Evolutionary conservation across 495 filamentous ascomycete species (phyloP), one percentile per base, ranked within the genome.

Genomic region (Penicillium coffeae): DNA sequence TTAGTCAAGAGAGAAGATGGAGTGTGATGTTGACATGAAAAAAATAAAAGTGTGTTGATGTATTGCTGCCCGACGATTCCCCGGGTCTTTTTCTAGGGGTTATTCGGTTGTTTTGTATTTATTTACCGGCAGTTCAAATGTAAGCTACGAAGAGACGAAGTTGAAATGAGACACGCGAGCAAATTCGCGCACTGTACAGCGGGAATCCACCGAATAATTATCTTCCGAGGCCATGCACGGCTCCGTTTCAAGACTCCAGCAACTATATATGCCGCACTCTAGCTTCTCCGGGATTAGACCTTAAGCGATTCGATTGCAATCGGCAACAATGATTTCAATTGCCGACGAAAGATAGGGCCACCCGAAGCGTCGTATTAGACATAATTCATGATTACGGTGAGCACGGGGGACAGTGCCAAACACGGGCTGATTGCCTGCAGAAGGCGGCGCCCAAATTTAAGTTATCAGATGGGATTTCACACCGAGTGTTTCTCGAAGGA

Each of bases 1-100:
- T 51, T 68, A 42, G 55, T 77, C 50, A 76, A 71, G 37, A 66
- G 75, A n/a, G 63, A 66, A 5, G 48, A 38, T 30, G 14, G 10
- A 19, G 14, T 15, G 19, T 38, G 16, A 3, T 37, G 5, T 33
- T 33, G 30, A 7, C 13, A 13, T 8, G 30, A 33, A 33, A 33
- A 13, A n/a, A n/a, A n/a, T n/a, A n/a, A n/a, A n/a, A n/a, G n/a
- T n/a, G n/a, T n/a, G n/a, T n/a, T n/a, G n/a, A n/a, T n/a, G n/a
- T n/a, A n/a, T n/a, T n/a, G n/a, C n/a, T n/a, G n/a, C n/a, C n/a
- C n/a, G n/a, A n/a, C n/a, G n/a, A n/a, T n/a, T n/a, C n/a, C n/a
- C n/a, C n/a, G n/a, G n/a, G n/a, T n/a, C 15, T 12, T 38, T 38
- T 19, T 19, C 5, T 20, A n/a, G n/a, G n/a, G n/a, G n/a, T n/a